Evolutionary conservation across 768 basidiomycete genomes (phyloP).

Genomic region (Hemileccinum impolitum): DNA sequence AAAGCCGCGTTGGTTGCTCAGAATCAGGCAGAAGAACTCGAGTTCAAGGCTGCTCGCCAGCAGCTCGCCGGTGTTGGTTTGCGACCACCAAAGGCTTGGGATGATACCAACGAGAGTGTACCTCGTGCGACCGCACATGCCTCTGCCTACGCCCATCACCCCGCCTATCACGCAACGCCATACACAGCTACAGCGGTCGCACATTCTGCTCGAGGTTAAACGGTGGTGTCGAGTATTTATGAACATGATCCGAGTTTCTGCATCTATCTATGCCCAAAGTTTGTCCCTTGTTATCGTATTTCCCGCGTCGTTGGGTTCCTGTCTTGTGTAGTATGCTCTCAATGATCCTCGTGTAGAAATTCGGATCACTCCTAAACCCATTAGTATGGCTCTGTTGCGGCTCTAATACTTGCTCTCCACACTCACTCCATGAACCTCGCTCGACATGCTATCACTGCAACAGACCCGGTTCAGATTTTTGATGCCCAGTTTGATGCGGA

Average conservation of each 20-base stretch:
- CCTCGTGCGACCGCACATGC: slow-evolving; percentile 25
- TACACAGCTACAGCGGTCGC: slow-evolving; percentile 25
- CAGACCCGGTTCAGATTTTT: slow-evolving; percentile 68
- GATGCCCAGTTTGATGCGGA: slow-evolving; percentile 81
- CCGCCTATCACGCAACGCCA: slow-evolving; percentile 27
- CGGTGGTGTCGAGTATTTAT: slow-evolving; percentile 19
- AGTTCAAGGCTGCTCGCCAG: slow-evolving; percentile 78
- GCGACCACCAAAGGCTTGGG: slow-evolving; percentile 76
- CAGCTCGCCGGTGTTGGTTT: slow-evolving; percentile 72
- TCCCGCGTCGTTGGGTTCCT: slow-evolving; percentile 10
- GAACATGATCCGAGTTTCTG: slow-evolving; percentile 8
- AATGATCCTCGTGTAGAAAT: slow-evolving; percentile 7
- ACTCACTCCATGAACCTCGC: slow-evolving; percentile 72
- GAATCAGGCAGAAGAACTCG: slow-evolving; percentile 73
- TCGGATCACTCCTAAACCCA: slow-evolving; percentile 10
- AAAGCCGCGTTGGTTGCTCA: slow-evolving; percentile 76
- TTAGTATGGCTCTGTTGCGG: slow-evolving; percentile 20
- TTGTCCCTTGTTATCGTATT: slow-evolving; percentile 15
- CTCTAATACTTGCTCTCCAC: slow-evolving; percentile 12
- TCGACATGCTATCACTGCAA: slow-evolving; percentile 77
- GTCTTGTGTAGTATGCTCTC: slow-evolving; percentile 18
- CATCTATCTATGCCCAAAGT: slow-evolving; percentile 24
- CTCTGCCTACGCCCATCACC: slow-evolving; percentile 23
- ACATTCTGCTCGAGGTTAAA: slow-evolving; percentile 30
- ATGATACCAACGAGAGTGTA: slow-evolving; percentile 43